Evolutionary conservation across 2,329 filamentous ascomycete genomes (phyloP).

Genomic region (Hypoxylon sp.): DNA sequence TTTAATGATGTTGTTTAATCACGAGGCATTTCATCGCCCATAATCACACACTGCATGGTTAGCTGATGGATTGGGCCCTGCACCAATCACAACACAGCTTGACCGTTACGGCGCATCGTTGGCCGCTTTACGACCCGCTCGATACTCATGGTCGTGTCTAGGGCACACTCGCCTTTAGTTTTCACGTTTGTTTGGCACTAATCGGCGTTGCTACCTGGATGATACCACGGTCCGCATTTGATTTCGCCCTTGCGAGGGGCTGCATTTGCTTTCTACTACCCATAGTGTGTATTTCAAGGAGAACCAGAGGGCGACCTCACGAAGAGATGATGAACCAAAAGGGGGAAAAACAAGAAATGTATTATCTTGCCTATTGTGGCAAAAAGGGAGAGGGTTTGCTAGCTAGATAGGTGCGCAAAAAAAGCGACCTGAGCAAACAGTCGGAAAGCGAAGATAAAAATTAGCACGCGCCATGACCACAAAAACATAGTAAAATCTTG

Average conservation of each 20-base stretch:
- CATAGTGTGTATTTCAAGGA: constrained; percentile 50
- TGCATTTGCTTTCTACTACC: constrained; percentile 45
- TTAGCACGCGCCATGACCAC: constrained; percentile 47
- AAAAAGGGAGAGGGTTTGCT: constrained; percentile 33
- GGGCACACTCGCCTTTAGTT: constrained; percentile 41
- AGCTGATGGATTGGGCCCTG: constrained; percentile 25
- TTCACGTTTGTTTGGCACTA: constrained; percentile 47
- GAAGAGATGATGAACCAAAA: constrained; percentile 39
- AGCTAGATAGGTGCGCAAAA: constrained; percentile 30
- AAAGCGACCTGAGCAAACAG: constrained; percentile 32
- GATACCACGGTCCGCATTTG: constrained; percentile 54
- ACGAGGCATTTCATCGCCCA: constrained; percentile 47
- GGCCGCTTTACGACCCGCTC: constrained; percentile 33
- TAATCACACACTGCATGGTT: constrained; percentile 46
- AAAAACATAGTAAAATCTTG: constrained; percentile 47
- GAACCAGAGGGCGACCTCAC: constrained; percentile 50
- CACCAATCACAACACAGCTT: constrained; percentile 34
- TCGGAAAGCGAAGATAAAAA: constrained; percentile 33
- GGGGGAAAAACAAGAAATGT: constrained; percentile 32
- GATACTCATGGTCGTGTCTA: constrained; percentile 36
- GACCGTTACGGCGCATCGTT: constrained; percentile 37
- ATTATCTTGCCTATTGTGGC: constrained; percentile 23
- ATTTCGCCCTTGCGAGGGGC: constrained; percentile 46
- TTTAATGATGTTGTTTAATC: constrained; percentile 51
- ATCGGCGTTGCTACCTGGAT: constrained; percentile 52